Evolutionary conservation across 2,329 filamentous ascomycete species (phyloP), one percentile per base, ranked within the genome.

Genomic region (Fusarium tanahbumbuense): DNA sequence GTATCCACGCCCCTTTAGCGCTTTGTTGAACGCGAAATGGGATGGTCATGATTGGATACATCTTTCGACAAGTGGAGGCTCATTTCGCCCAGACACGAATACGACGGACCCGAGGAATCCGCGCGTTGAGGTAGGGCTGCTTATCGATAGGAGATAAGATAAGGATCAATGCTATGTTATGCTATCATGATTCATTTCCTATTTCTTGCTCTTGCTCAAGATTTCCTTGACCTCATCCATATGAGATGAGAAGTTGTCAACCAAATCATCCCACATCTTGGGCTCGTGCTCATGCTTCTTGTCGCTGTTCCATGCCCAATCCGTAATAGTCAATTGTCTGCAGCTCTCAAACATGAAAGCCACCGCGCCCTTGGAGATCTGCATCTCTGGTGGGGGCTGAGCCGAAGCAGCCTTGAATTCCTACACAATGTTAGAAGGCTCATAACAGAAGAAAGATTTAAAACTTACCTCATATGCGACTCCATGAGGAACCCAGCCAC

Each of bases 321-420:
- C 62, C 1, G 72, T 74, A 3, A 74, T 71, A 3, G 72, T 75
- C 5, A 74, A 65, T 16, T 71, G 72, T 4, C 72, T 55, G 11
- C 72, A 73, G n/a, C 70, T 74, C 37, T 74, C 72, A 28, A 74
- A 74, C 72, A 74, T 74, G 60, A 74, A 74, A 15, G 72, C 72
- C 2, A 74, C 49, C 11, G 72, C 60, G 1, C 70, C 70, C 27
- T 74, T 73, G 13, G 72, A 74, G 10, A 74, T 74, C 5, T 72
- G 70, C 54, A 70, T 68, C 23, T 67, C 62, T 0, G 72, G 72
- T 0, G 72, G 72, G 6, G 64, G 45, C 1, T 74, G 68, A 0
- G 68, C 70, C 1, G 72, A 74, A 1, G 72, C 72, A 4, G 70
- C 72, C 16, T 73, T 72, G 52, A 74, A 74, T 22, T 74, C 66